Percentiles rank a stretch among this genome's conserved stretches.
These are phyloP conservation scores for Ogataea paraovalis DNA, from an alignment of 805 yeast genomes.

Conservation along the genomic window DNA sequence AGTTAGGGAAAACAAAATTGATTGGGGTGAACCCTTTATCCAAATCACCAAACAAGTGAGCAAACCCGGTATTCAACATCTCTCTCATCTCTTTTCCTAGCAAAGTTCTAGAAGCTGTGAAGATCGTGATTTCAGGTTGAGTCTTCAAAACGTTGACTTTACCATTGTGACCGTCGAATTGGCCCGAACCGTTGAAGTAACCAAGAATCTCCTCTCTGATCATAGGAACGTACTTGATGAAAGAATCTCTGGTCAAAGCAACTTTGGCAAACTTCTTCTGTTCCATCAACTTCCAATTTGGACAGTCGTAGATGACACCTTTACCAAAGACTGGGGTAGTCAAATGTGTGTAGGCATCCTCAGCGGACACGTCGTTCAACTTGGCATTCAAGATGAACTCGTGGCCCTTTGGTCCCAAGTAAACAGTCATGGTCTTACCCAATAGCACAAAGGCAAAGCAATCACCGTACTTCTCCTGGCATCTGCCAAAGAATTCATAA, in stretches of 20 bases:
- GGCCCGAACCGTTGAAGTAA: constrained; percentile 54
- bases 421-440: constrained; percentile 93
- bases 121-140: constrained; percentile 93
- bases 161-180: constrained; percentile 47
- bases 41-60: constrained; percentile 80
- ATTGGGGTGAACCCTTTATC: constrained; percentile 97
- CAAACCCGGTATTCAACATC: constrained; percentile 77
- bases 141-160: constrained; percentile 66
- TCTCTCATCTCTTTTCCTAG: constrained; percentile 89
- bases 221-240: constrained; percentile 81
- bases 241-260: constrained; percentile 82
- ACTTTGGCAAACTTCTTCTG: constrained; percentile 95
- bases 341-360: constrained; percentile 90
- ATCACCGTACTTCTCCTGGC: constrained; percentile 85
- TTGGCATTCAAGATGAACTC: constrained; percentile 93
- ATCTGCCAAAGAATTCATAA: constrained; percentile 77
- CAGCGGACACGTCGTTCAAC: constrained; percentile 87
- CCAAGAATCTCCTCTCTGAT: constrained; percentile 72
- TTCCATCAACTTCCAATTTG: constrained; percentile 92
- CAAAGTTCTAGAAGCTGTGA: constrained; percentile 90
- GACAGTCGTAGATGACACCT: constrained; percentile 96
- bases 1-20: constrained; percentile 91
- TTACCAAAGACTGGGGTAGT: constrained; percentile 99
- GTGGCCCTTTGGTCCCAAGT: constrained; percentile 95
- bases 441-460: constrained; percentile 84